A percentile compares a stretch with the other conserved stretches of the same genome.
These are phyloP conservation scores for Termitomyces sp. DNA, from an alignment of 768 basidiomycete species.

Conservation along the genomic window DNA sequence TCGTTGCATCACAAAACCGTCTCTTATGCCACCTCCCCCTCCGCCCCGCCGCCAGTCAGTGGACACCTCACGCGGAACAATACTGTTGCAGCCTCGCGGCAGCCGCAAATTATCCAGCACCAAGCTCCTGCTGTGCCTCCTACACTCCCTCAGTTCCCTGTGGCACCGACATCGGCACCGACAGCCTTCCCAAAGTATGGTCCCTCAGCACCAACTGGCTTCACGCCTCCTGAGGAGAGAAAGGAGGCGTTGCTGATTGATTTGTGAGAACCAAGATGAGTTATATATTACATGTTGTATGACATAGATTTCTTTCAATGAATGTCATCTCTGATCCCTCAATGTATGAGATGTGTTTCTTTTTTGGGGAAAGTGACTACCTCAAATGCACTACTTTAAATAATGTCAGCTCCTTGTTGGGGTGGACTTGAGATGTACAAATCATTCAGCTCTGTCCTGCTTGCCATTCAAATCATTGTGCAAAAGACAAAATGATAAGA, in stretches of 20 bases:
- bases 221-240: slow-evolving; percentile 59
- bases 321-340: background rate
- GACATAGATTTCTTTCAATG: background rate
- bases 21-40: slow-evolving; percentile 21
- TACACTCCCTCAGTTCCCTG: slow-evolving; percentile 58
- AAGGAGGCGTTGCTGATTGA: slow-evolving; percentile 59
- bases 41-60: slow-evolving; percentile 14
- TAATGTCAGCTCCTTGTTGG: too few relatives aligned
- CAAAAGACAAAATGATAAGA: too few relatives aligned
- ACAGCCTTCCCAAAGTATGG: slow-evolving; percentile 48
- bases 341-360: background rate
- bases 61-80: slow-evolving; percentile 27
- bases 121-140: slow-evolving; percentile 17
- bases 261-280: slow-evolving; percentile 23
- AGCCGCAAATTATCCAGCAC: slow-evolving; percentile 24
- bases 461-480: too few relatives aligned
- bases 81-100: slow-evolving; percentile 24
- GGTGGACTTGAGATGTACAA: too few relatives aligned
- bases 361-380: background rate
- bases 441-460: too few relatives aligned
- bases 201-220: slow-evolving; percentile 40
- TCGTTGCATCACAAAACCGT: slow-evolving; percentile 26
- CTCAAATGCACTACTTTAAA: too few relatives aligned
- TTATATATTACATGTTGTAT: background rate
- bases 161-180: slow-evolving; percentile 55